Evolutionary conservation across 2,329 filamentous ascomycete genomes (phyloP).

Genomic region (Diaporthe ampelina): DNA sequence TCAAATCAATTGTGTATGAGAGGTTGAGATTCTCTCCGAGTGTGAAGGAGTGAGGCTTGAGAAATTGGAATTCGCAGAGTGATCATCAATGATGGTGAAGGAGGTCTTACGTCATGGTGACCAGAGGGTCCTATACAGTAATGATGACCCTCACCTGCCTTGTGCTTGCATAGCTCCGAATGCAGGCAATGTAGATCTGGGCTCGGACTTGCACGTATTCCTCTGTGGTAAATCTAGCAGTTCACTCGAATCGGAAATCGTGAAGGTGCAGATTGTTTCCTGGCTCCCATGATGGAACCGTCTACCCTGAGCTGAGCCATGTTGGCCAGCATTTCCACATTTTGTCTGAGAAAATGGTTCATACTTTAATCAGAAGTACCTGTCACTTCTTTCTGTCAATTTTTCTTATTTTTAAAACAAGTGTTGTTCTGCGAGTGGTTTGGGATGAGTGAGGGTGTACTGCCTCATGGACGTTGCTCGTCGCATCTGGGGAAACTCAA

Average conservation of each 20-base stretch:
- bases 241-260: too few relatives aligned
- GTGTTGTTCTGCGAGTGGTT: too few relatives aligned
- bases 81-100: conserved; percentile 12
- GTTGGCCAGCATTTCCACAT: too few relatives aligned
- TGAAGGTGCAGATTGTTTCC: neutral
- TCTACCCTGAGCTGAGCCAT: too few relatives aligned
- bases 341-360: too few relatives aligned
- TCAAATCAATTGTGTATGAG: neutral
- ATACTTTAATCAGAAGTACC: too few relatives aligned
- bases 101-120: conserved; percentile 39
- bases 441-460: too few relatives aligned
- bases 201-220: neutral
- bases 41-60: neutral
- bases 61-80: neutral
- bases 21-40: neutral
- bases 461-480: neutral
- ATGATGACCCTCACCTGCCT: neutral
- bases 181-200: neutral
- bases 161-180: neutral
- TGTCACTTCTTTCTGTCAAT: too few relatives aligned
- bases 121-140: neutral
- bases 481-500: neutral
- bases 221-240: too few relatives aligned
- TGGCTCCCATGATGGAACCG: neutral
- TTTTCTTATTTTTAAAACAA: too few relatives aligned